Percentiles rank a stretch among this genome's conserved stretches.
These are phyloP conservation scores for Corylus americana DNA, from an alignment of 306 rosid species.

Conservation along the genomic window DNA sequence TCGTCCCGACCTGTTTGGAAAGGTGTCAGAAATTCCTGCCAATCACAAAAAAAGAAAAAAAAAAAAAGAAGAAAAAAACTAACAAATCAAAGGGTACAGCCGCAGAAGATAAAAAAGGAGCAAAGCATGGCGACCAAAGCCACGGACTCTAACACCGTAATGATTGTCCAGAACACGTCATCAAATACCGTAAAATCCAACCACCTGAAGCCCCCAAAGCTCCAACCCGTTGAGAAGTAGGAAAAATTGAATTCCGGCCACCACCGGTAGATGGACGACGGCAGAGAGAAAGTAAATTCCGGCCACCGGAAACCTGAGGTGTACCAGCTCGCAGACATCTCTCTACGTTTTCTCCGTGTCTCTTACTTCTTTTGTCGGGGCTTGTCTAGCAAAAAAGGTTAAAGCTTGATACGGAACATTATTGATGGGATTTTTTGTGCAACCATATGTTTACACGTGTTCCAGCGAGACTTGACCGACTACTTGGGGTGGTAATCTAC, in stretches of 20 bases:
- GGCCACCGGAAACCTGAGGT: constrained; percentile 41
- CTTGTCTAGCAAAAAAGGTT: neutral
- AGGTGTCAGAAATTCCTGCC: constrained; percentile 4
- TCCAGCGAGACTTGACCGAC: neutral
- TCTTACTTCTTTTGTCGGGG: neutral
- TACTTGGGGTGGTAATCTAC: neutral
- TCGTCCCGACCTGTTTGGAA: neutral
- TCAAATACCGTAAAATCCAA: constrained; percentile 44
- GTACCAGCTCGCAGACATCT: constrained; percentile 36
- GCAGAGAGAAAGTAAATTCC: constrained; percentile 34
- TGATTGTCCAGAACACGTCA: constrained; percentile 43
- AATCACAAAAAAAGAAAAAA: neutral
- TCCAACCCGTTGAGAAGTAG: constrained; percentile 41
- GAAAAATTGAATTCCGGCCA: constrained; percentile 43
- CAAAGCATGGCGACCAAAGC: constrained; percentile 53
- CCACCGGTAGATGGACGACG: constrained; percentile 34
- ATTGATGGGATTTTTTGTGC: neutral
- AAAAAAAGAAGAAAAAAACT: too few species aligned
- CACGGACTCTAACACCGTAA: constrained; percentile 44
- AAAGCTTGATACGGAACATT: neutral
- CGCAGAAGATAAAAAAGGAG: constrained; percentile 59
- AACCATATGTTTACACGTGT: neutral
- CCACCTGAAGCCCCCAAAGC: constrained; percentile 31
- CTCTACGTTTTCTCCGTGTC: neutral
- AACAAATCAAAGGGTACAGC: constrained; percentile 50